Evolutionary conservation across 495 filamentous ascomycete genomes (phyloP).

Genomic region (Lentithecium fluviatile): DNA sequence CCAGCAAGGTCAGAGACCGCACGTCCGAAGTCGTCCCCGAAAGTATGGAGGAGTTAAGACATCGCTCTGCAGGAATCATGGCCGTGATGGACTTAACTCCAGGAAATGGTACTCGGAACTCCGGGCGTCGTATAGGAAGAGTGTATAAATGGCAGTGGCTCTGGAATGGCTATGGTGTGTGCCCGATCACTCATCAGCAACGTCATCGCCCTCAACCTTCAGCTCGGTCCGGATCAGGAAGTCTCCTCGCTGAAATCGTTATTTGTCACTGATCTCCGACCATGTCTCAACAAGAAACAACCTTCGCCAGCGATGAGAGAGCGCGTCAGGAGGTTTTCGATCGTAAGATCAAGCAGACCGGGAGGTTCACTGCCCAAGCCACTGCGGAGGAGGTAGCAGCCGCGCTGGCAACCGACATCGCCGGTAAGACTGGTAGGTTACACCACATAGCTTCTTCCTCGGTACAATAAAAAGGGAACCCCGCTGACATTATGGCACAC

Average conservation of each 20-base stretch:
- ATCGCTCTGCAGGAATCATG: too few relatives aligned
- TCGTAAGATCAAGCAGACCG: constrained; percentile 2
- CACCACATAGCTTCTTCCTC: neutral
- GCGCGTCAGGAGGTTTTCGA: neutral
- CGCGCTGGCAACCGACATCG: constrained; percentile 22
- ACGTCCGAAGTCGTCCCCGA: too few relatives aligned
- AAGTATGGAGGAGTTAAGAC: too few relatives aligned
- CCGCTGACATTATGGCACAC: neutral
- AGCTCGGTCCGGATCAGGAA: neutral
- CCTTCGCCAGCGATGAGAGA: constrained; percentile 4
- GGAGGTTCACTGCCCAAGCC: neutral
- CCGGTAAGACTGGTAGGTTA: constrained; percentile 15
- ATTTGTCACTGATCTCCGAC: neutral
- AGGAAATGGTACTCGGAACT: constrained; percentile 2
- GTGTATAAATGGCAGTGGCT: neutral
- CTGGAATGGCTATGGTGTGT: neutral
- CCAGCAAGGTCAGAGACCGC: too few relatives aligned
- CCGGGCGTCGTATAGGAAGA: neutral
- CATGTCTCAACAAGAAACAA: constrained; percentile 16
- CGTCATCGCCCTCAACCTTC: neutral
- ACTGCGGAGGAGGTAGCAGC: constrained; percentile 28
- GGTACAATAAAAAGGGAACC: neutral
- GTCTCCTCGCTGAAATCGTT: neutral
- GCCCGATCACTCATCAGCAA: constrained; percentile 5
- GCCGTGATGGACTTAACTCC: too few relatives aligned